Evolutionary conservation across 2,329 filamentous ascomycete species (phyloP).

Genomic region (Conoideocrella luteorostrata): DNA sequence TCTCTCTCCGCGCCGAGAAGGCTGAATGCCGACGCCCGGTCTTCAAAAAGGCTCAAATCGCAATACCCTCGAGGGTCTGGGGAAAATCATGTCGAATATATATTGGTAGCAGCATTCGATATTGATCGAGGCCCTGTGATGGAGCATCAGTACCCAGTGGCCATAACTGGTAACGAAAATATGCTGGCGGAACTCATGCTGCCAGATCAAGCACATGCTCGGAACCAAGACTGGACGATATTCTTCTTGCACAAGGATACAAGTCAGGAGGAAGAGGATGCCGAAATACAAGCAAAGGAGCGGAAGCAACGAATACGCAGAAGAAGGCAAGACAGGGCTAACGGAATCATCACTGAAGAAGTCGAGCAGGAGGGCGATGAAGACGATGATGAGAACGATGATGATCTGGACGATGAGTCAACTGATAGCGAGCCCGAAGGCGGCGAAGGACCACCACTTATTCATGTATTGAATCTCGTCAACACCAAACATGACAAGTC

Average conservation of each 20-base stretch:
- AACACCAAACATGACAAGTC: constrained; percentile 96
- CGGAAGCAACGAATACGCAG: constrained; percentile 45
- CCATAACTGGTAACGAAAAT: constrained; percentile 94
- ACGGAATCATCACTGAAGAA: constrained; percentile 41
- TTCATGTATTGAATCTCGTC: constrained; percentile 95
- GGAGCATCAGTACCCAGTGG: constrained; percentile 94
- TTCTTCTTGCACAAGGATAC: constrained; percentile 98
- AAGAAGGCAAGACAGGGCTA: constrained; percentile 44
- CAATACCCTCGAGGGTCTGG: constrained; percentile 68
- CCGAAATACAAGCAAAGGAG: constrained; percentile 54
- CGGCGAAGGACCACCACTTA: constrained; percentile 79
- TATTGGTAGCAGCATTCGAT: constrained; percentile 93
- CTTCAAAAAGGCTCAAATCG: constrained; percentile 55
- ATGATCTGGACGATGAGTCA: constrained; percentile 48
- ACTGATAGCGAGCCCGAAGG: constrained; percentile 59
- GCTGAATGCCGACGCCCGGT: constrained; percentile 44
- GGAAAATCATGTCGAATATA: constrained; percentile 98
- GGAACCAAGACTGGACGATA: constrained; percentile 97
- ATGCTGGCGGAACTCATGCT: constrained; percentile 99
- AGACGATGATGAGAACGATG: constrained; percentile 42
- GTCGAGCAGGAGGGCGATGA: constrained; percentile 38
- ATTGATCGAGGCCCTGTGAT: constrained; percentile 94
- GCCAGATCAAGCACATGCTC: constrained; percentile 89
- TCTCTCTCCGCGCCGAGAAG: constrained; percentile 47
- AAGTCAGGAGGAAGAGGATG: constrained; percentile 73